These are phyloP conservation scores for Trichosporon sp. DNA, from an alignment of 1,284 basidiomycete genomes.

Conservation along the genomic window DNA sequence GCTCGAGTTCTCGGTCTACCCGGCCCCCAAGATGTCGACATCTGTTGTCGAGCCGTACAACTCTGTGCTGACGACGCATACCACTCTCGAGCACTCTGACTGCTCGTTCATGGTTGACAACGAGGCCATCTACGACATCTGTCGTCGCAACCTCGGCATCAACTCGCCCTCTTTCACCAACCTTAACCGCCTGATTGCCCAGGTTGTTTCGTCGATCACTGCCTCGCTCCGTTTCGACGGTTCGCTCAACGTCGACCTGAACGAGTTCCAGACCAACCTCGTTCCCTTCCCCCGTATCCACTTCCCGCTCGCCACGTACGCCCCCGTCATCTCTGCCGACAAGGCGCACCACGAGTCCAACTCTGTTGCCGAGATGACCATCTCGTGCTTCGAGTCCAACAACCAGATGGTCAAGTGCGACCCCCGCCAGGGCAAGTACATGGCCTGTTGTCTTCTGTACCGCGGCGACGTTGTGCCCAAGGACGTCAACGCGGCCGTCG, in stretches of 20 bases:
- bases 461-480: conserved; percentile 97
- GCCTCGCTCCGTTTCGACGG: conserved; percentile 97
- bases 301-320: conserved; percentile 94
- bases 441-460: conserved; percentile 83
- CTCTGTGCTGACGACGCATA: conserved; percentile 96
- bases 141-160: conserved; percentile 90
- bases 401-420: conserved; percentile 99
- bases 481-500: conserved; percentile 89
- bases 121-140: conserved; percentile 98
- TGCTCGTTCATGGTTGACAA: conserved; percentile 99
- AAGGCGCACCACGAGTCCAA: conserved; percentile 89
- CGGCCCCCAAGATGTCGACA: conserved; percentile 86
- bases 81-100: conserved; percentile 97
- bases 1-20: conserved; percentile 98
- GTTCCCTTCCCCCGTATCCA: conserved; percentile 97
- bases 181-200: conserved; percentile 93
- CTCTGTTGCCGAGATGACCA: conserved; percentile 97
- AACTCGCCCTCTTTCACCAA: conserved; percentile 85
- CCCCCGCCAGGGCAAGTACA: conserved; percentile 94
- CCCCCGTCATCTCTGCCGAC: conserved; percentile 79
- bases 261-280: conserved; percentile 98
- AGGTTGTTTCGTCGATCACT: conserved; percentile 96
- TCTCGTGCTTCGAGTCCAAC: conserved; percentile 93
- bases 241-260: conserved; percentile 94
- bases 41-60: conserved; percentile 99